A percentile compares a stretch with the other conserved stretches of the same genome.
Evolutionary conservation across 768 basidiomycete genomes (phyloP).

Genomic region (Megacollybia marginata): DNA sequence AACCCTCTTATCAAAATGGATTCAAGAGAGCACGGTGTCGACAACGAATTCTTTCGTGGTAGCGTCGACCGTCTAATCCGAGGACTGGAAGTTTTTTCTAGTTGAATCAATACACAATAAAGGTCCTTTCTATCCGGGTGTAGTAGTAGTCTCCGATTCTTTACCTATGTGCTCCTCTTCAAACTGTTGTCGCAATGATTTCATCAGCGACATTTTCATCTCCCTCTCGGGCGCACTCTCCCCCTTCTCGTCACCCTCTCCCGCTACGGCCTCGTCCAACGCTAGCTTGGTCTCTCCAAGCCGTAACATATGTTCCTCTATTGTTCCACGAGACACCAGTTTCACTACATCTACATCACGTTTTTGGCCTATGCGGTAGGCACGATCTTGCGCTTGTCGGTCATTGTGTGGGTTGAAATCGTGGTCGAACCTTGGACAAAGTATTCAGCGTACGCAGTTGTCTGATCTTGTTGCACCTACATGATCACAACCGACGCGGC

Average conservation of each 20-base stretch:
- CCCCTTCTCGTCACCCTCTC: constrained; percentile 43
- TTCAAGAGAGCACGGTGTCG: constrained; percentile 76
- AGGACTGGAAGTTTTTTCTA: constrained; percentile 42
- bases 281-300: constrained; percentile 88
- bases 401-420: constrained; percentile 99
- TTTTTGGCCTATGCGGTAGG: constrained; percentile 95
- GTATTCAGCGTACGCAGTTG: not conserved
- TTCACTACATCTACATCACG: constrained; percentile 93
- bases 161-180: constrained; percentile 33
- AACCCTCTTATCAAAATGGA: constrained; percentile 87
- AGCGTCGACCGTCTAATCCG: constrained; percentile 73
- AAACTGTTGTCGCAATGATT: constrained; percentile 75
- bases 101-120: not conserved
- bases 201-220: constrained; percentile 84
- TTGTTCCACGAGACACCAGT: constrained; percentile 83
- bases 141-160: not conserved
- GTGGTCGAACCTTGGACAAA: constrained; percentile 82
- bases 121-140: constrained; percentile 2
- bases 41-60: constrained; percentile 85
- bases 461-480: constrained; percentile 28
- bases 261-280: constrained; percentile 91
- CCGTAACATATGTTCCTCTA: constrained; percentile 93
- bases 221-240: constrained; percentile 68
- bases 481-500: constrained; percentile 95
- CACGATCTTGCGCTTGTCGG: constrained; percentile 94